Base-by-base conservation (phyloP, 495 filamentous ascomycete genomes). In the Talaromyces adpressus region DNA sequence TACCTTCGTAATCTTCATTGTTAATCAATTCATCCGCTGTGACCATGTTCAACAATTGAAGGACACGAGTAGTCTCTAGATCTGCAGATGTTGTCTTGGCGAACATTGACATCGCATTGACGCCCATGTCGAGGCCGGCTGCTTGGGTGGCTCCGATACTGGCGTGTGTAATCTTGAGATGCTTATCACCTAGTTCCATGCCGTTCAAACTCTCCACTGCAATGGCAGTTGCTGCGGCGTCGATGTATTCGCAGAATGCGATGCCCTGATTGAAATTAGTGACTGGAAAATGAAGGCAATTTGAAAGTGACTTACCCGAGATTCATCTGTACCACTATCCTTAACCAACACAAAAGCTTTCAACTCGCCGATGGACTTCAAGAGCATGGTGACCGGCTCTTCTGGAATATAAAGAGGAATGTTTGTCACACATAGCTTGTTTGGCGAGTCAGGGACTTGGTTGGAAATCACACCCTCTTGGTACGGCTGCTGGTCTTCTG, bases 91-190 rank as follows among this genome's bases (percentile, higher is more conserved):
- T 93, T 39, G 93, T 97, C 52, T 93, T 92, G 34, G 94, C 94
- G 70, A 99, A 92, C 91, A 98, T 93, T 30, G 92, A 94, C 91
- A 99, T 98, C 65, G 93, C 95, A 66, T 96, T 97, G 64, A 98
- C 93, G 27, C 93, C 88, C 88, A 97, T 93, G 68, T 98, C 94
- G 18, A 94, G 80, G 51, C 92, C 91, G 58, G 90, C 79, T 11
- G 91, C 92, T 73, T 99, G 94, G 27, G 91, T 93, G 66, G 90
- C 87, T 62, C 94, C 94, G 66, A 97, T 90, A 77, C 91, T 95
- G 61, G 94, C 94, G 68, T 91, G 89, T 63, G 85, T 77, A 30
- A 97, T 91, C 77, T 89, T 92, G 54, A 98, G 86, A 66, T 86
- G 82, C 63, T 89, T 87, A 63, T 95, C 92, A 49, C 90, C 93